Evolutionary conservation across 352 stramenopile species (phyloP).

Genomic region (Globisporangium paroecandrum): DNA sequence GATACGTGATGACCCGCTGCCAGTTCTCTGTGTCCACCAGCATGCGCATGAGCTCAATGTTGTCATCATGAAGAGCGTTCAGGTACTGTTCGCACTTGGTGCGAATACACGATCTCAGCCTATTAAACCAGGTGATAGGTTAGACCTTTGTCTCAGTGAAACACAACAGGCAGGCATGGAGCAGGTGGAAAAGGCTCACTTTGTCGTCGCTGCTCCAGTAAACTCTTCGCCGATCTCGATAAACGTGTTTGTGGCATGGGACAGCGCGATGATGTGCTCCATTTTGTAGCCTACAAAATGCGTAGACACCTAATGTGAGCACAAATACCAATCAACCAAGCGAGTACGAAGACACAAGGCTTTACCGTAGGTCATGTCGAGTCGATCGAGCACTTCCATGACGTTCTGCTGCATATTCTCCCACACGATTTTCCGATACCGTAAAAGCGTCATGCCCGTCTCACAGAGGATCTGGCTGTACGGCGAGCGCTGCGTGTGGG

Average conservation of each 20-base stretch:
- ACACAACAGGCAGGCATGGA: not conserved
- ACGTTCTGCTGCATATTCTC: conserved; percentile 84
- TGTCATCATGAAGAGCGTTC: conserved; percentile 76
- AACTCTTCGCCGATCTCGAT: conserved; percentile 87
- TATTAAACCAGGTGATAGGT: conserved; percentile 15
- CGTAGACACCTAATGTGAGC: not conserved
- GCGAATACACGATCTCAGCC: conserved; percentile 59
- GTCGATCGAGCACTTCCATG: conserved; percentile 62
- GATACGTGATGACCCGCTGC: conserved; percentile 59
- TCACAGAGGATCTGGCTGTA: conserved; percentile 74
- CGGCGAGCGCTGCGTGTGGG: conserved; percentile 25
- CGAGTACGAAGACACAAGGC: not conserved
- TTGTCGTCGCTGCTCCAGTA: conserved; percentile 57
- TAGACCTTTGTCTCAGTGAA: not conserved
- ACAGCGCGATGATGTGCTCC: conserved; percentile 84
- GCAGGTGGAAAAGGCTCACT: conserved; percentile 28
- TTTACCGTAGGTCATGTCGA: conserved; percentile 71
- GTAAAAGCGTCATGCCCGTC: conserved; percentile 73
- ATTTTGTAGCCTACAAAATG: conserved; percentile 68
- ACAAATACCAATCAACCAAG: not conserved
- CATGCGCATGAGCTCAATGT: conserved; percentile 79
- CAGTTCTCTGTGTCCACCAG: conserved; percentile 84
- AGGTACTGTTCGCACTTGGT: conserved; percentile 84
- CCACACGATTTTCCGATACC: conserved; percentile 84
- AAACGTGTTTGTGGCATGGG: conserved; percentile 69